A percentile compares a stretch with the other conserved stretches of the same genome.
Conservation (phyloP, 495 filamentous ascomycete species). For the Letharia columbiana region DNA sequence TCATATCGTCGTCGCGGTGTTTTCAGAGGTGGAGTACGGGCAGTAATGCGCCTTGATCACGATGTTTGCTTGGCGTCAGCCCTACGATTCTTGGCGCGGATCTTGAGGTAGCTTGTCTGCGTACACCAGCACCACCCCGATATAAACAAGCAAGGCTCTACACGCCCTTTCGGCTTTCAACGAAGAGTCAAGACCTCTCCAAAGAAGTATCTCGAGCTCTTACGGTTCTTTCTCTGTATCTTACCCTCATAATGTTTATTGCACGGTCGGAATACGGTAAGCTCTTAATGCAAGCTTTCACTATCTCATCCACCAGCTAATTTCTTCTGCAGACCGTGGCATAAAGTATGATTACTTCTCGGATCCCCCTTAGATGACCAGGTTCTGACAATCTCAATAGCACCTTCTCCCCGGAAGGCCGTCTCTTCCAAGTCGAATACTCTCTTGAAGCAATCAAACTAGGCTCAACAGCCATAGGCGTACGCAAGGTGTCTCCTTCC, state of each 20-base stretch:
- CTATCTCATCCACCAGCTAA: constrained; percentile 24
- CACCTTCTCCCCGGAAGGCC: constrained; percentile 99
- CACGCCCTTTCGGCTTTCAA: not conserved
- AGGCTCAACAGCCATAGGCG: constrained; percentile 94
- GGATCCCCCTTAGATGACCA: not conserved
- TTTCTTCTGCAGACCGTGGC: constrained; percentile 68
- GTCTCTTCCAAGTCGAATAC: constrained; percentile 99
- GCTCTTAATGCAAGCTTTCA: constrained; percentile 29
- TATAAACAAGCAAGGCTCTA: not conserved
- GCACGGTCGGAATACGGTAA: constrained; percentile 98
- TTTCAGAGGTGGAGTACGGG: not conserved
- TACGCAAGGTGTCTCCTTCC: constrained; percentile 34
- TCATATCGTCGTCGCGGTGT: constrained; percentile 10
- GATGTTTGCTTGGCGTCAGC: constrained; percentile 14
- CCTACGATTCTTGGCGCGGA: constrained; percentile 7
- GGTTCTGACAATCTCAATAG: constrained; percentile 38
- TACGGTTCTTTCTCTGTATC: not conserved
- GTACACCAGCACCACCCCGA: constrained; percentile 4
- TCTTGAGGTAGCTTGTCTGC: constrained; percentile 7
- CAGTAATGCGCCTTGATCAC: not conserved
- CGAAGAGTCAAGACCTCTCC: not conserved
- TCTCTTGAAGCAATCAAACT: constrained; percentile 99
- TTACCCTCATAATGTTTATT: constrained; percentile 80
- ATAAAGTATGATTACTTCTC: constrained; percentile 68
- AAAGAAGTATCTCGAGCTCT: not conserved